These are phyloP conservation scores for Cyathus striatus DNA, from an alignment of 768 basidiomycete genomes.

Conservation along the genomic window DNA sequence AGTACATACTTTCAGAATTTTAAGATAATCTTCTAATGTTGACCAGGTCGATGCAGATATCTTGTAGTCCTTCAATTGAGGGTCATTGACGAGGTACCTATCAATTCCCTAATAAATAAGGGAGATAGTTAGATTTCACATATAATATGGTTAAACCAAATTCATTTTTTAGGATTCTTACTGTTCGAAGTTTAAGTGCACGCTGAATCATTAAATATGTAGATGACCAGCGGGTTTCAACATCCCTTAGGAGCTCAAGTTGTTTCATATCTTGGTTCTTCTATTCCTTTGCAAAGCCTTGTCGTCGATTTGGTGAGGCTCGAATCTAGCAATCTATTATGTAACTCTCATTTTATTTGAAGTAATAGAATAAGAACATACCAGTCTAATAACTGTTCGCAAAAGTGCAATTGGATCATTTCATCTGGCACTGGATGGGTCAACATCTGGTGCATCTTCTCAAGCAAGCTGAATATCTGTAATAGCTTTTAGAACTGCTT, in stretches of 20 bases:
- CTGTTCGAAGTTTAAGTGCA: no score
- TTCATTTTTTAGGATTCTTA: no score
- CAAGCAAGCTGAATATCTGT: neutral
- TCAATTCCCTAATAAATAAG: no score
- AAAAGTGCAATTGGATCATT: neutral
- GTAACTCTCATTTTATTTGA: neutral
- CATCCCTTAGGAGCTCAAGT: neutral
- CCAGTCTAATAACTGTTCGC: neutral
- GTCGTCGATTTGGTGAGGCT: neutral
- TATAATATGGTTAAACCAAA: no score
- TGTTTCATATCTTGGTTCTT: neutral
- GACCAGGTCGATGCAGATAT: no score
- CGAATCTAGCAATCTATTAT: neutral
- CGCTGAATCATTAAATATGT: neutral
- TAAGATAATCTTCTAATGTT: no score
- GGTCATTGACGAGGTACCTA: no score
- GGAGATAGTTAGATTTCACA: no score
- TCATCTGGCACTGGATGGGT: neutral
- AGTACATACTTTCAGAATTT: no score
- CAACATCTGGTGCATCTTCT: neutral
- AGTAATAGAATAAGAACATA: no score
- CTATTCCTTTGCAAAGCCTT: neutral
- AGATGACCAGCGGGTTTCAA: neutral
- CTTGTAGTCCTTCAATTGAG: no score
- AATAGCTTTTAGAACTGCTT: neutral